Percentiles rank a stretch among this genome's conserved stretches.
Conservation (phyloP, 305 asterid species). For the Fraxinus nigra region DNA sequence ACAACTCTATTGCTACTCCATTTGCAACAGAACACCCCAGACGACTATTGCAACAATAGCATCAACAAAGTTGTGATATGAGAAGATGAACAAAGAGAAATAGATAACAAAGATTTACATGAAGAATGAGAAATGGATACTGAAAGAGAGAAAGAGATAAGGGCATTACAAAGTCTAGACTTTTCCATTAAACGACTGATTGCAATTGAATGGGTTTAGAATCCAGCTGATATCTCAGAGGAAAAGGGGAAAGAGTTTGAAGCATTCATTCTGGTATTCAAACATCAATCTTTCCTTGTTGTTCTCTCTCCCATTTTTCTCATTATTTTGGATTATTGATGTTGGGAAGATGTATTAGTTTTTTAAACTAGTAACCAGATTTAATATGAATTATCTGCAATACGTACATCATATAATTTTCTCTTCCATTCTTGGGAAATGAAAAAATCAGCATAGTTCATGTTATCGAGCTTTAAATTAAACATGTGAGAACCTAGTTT, state of each 20-base stretch:
- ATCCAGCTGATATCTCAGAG: not conserved
- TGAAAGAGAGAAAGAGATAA: not conserved
- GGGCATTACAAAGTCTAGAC: not conserved
- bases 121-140: not conserved
- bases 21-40: not conserved
- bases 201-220: constrained; percentile 4
- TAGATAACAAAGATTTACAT: not conserved
- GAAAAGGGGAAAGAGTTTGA: not conserved
- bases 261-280: not conserved
- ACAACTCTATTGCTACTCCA: not conserved
- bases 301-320: not conserved
- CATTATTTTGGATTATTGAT: not conserved
- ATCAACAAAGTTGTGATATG: not conserved
- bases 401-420: not conserved
- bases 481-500: not conserved
- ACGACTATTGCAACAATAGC: not conserved
- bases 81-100: not conserved
- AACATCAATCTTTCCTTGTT: not conserved
- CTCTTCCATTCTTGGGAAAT: not conserved
- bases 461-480: not conserved
- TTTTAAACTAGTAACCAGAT: not conserved
- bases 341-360: not conserved
- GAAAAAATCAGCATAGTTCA: not conserved
- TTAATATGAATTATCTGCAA: not conserved
- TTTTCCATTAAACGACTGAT: not conserved